Evolutionary conservation across 2,329 filamentous ascomycete genomes (phyloP).

Genomic region (Aureobasidium lini): DNA sequence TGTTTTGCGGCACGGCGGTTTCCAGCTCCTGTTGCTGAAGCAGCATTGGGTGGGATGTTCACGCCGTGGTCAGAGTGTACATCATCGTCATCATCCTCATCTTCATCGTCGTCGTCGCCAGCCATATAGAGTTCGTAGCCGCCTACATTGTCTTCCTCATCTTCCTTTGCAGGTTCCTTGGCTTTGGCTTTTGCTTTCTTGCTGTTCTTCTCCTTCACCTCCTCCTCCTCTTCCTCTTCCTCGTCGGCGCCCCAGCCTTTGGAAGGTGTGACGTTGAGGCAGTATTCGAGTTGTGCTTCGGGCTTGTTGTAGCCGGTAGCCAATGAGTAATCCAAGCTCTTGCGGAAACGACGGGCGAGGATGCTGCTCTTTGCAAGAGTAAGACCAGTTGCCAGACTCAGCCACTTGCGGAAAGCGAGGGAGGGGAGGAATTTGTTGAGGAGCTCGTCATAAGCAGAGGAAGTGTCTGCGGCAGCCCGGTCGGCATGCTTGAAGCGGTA

Average conservation of each 20-base stretch:
- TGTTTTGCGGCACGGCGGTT: slow-evolving; percentile 32
- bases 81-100: slow-evolving; percentile 42
- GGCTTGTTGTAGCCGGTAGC: slow-evolving; percentile 71
- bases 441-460: slow-evolving; percentile 63
- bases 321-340: slow-evolving; percentile 83
- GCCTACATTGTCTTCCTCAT: slow-evolving; percentile 54
- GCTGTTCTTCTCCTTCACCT: slow-evolving; percentile 13
- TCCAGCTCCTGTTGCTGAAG: slow-evolving; percentile 39
- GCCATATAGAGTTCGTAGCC: slow-evolving; percentile 93
- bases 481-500: slow-evolving; percentile 68
- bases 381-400: slow-evolving; percentile 73
- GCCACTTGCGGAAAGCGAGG: slow-evolving; percentile 79
- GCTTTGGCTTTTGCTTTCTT: slow-evolving; percentile 25
- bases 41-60: slow-evolving; percentile 26
- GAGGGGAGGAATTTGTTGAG: slow-evolving; percentile 78
- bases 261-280: slow-evolving; percentile 77
- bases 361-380: slow-evolving; percentile 66
- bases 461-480: slow-evolving; percentile 1
- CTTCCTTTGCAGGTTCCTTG: slow-evolving; percentile 22
- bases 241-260: slow-evolving; percentile 70
- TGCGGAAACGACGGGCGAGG: slow-evolving; percentile 78
- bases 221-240: slow-evolving; percentile 24
- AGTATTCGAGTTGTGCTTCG: slow-evolving; percentile 75
- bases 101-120: slow-evolving; percentile 63
- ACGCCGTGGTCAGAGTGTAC: slow-evolving; percentile 32